A percentile compares a stretch with the other conserved stretches of the same genome.
Conservation (phyloP, 1,284 basidiomycete genomes). For the Ustilago crameri region DNA sequence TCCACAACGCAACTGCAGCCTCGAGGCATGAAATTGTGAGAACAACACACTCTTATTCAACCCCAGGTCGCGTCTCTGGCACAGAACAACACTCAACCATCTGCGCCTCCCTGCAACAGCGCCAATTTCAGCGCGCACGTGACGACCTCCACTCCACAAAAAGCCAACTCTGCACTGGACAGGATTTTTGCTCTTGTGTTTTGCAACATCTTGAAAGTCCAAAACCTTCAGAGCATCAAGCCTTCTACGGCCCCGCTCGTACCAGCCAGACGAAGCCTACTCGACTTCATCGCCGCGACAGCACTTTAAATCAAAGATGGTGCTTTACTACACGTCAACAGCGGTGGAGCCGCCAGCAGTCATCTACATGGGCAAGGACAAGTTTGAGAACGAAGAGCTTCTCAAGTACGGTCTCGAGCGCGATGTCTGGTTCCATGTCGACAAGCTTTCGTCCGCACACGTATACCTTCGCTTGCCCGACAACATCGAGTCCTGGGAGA, state of each 20-base stretch:
- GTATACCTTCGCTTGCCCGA: constrained; percentile 84
- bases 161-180: constrained; percentile 4
- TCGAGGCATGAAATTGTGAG: neutral
- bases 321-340: constrained; percentile 73
- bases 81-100: constrained; percentile 5
- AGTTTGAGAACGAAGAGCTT: constrained; percentile 81
- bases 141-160: constrained; percentile 36
- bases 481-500: constrained; percentile 81
- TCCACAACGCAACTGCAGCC: neutral
- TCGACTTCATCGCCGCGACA: neutral
- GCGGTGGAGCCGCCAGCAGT: constrained; percentile 76
- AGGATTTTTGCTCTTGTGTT: constrained; percentile 1
- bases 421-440: constrained; percentile 74
- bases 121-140: constrained; percentile 22
- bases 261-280: too few relatives aligned
- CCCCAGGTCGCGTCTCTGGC: constrained; percentile 18
- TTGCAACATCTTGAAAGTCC: neutral
- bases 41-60: constrained; percentile 37
- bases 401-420: constrained; percentile 78
- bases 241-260: too few relatives aligned
- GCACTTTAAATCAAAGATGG: constrained; percentile 69
- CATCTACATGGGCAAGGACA: constrained; percentile 96
- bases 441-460: constrained; percentile 69
- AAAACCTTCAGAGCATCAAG: neutral
- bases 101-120: too few relatives aligned